Conservation (phyloP, 2,329 filamentous ascomycete genomes). For the Cladophialophora bantiana region DNA sequence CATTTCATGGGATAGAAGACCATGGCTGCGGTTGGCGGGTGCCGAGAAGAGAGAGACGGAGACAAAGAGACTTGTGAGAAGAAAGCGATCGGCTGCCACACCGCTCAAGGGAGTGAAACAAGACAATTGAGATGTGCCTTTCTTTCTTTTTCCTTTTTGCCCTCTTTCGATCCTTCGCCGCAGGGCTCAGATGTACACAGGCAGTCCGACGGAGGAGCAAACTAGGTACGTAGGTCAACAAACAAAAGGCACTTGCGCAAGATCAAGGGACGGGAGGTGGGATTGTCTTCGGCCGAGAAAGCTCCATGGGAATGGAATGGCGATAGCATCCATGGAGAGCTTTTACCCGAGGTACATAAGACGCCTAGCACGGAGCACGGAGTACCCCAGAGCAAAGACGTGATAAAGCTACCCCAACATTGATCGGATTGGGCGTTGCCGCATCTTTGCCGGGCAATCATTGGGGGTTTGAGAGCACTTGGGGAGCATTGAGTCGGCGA, state of each 20-base stretch:
- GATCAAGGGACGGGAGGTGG: background rate
- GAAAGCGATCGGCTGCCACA: no score
- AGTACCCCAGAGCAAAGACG: background rate
- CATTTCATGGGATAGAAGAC: constrained; percentile 54
- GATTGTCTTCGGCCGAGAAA: constrained; percentile 2
- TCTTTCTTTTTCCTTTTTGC: no score
- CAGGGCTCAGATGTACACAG: background rate
- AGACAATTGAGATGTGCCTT: no score
- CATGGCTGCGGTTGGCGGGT: constrained; percentile 45
- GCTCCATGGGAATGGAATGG: constrained; percentile 18
- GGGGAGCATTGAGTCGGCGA: background rate
- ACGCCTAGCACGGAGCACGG: no score
- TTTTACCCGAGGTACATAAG: background rate
- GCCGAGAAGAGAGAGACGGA: background rate
- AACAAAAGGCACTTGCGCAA: background rate
- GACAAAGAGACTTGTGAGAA: background rate
- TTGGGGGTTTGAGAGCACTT: background rate
- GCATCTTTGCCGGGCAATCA: background rate
- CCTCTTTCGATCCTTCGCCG: no score
- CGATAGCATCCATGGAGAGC: background rate
- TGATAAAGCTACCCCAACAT: background rate
- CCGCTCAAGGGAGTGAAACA: no score
- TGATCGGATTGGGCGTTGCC: background rate
- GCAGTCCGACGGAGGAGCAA: background rate
- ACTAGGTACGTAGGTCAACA: no score